phyloP scores from a whole-genome alignment of 139 green algal species.

The Pleodorina starrii region DNA sequence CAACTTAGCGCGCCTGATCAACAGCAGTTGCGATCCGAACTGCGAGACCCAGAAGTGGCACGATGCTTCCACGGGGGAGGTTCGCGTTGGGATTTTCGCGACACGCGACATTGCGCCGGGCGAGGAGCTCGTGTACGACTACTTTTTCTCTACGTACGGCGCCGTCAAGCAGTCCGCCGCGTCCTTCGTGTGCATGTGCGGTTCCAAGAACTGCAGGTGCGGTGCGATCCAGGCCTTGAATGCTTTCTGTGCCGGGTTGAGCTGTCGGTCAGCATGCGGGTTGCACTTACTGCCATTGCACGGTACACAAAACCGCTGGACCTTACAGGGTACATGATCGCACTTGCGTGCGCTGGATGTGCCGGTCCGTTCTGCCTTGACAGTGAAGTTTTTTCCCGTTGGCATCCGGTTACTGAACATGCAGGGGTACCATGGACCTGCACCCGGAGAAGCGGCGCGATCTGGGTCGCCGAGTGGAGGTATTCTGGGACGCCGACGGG shows the following conservation, averaged over 20 bases:
- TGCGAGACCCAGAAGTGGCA: conserved; percentile 93
- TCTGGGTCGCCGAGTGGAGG: conserved; percentile 64
- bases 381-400: too few relatives aligned
- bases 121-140: conserved; percentile 94
- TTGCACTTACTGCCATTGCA: too few relatives aligned
- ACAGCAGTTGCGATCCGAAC: conserved; percentile 91
- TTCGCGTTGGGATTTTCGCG: conserved; percentile 87
- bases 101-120: conserved; percentile 71
- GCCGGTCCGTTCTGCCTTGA: too few relatives aligned
- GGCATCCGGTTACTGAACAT: too few relatives aligned
- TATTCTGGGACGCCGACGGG: conserved; percentile 85
- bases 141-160: conserved; percentile 85
- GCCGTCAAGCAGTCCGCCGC: conserved; percentile 43
- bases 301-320: too few relatives aligned
- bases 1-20: conserved; percentile 87
- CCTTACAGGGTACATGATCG: too few relatives aligned
- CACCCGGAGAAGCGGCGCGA: conserved; percentile 70
- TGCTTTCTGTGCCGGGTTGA: too few relatives aligned
- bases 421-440: conserved; percentile 75
- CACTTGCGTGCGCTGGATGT: too few relatives aligned
- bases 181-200: conserved; percentile 76
- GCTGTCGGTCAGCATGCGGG: too few relatives aligned
- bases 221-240: too few relatives aligned
- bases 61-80: conserved; percentile 56
- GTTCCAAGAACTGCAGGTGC: conserved; percentile 74